Evolutionary conservation across 768 basidiomycete species (phyloP), one percentile per base, ranked within the genome.

Genomic region (Boletus subcaerulescens): DNA sequence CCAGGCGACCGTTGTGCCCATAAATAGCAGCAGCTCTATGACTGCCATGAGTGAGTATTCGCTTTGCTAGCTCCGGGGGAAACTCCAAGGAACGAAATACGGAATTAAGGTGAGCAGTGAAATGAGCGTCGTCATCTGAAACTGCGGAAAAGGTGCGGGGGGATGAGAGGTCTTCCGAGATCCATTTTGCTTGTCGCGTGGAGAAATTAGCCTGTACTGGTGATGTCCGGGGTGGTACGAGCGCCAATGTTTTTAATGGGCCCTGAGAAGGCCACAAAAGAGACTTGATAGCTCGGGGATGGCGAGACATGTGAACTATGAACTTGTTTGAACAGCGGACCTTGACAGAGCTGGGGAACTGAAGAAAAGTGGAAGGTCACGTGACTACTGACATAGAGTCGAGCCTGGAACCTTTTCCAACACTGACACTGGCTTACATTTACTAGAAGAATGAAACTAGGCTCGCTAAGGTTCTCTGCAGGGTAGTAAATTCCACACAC

Each of bases 1-100:
- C 75, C 43, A 89, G 72, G 11, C 83, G 83, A 44, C 79, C 83
- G 61, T 92, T 92, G 66, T 91, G 88, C 3, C 91, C 88, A 48
- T 77, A 69, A 45, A 67, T 58, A 29, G 89, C 86, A 29, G 89
- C 86, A 51, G 81, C 75, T 45, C 76, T 80, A 71, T 90, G 91
- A 71, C 88, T 90, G 8, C 78, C 77, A 65, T 93, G 91, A 3
- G 91, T 93, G 59, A 93, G 73, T 57, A 90, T 77, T 55, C 91
- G 82, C 59, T 77, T 77, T 9, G 89, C 86, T 44, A 91, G 75
- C 59, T 88, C 86, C 5, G 77, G 75, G 13, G 87, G 82, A 68
- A 93, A 93, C 46, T 80, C 73, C 45, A 93, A 74, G 14, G 85
- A 80, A 5, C 80, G 70, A 60, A 90, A 91, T 49, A 88, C 72